Base-by-base conservation (phyloP, 768 basidiomycete genomes). In the Trametes gibbosa region DNA sequence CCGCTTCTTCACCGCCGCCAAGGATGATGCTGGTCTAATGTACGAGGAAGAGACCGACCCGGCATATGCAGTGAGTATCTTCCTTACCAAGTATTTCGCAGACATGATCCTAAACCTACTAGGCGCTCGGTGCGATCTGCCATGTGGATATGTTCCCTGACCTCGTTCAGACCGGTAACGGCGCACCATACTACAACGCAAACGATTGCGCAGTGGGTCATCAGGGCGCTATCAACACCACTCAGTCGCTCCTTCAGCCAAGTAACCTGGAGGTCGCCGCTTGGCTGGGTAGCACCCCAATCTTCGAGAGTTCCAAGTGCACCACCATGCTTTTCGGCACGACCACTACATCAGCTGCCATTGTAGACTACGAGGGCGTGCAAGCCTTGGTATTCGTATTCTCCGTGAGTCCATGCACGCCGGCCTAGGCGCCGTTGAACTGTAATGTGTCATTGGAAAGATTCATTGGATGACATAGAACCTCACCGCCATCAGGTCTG, bases 401-500 rank as follows among this genome's bases (percentile, higher is more conserved):
- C 66, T 73, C 84, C 25, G 86, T 87, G 47, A 54, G 63, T 58
- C 7, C 21, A 5, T 21, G 3, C 14, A 12, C 45, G 23, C 10
- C 5, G 6, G 9, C 37, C 16, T 17, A 14, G 24, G 24, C 43
- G 25, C 46, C 29, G n/a, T 2, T 9, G 5, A 9, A 29, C 0
- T 27, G 10, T 32, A 9, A 41, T 35, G n/a, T n/a, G n/a, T 35
- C 34, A 7, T 6, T 35, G 34, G 12, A 13, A 41, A 1, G 25
- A 6, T 37, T 29, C 0, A 27, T 32, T 17, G 19, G 29, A 29
- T 16, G 19, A 0, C n/a, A 12, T 63, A 88, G 87, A 86, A 89
- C 64, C 74, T 89, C 16, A 83, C 87, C 0, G 86, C 89, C 4
- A 83, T 83, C 63, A 77, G 76, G n/a, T 86, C 87, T 65, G 87